A percentile compares a stretch with the other conserved stretches of the same genome.
These are phyloP conservation scores for Fraxinus anomala DNA, from an alignment of 257 asterid genomes.

Conservation along the genomic window DNA sequence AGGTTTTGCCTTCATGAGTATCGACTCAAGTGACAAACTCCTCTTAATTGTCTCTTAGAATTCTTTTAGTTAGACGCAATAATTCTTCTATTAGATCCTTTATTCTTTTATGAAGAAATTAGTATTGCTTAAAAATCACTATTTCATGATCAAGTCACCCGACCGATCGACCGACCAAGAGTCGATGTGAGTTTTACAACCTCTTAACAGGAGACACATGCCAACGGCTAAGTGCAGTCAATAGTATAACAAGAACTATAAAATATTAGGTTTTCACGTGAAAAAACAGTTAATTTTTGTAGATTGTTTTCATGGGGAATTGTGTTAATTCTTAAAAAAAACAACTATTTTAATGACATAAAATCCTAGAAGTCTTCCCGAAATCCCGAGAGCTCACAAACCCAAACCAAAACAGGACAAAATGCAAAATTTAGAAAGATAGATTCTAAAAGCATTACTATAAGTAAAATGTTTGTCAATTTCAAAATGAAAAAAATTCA, in stretches of 20 bases:
- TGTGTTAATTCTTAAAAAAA: conserved; percentile 27
- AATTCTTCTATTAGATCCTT: no score
- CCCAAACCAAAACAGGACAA: conserved; percentile 1
- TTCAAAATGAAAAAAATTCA: no score
- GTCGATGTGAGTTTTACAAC: neutral
- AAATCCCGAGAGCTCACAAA: conserved; percentile 38
- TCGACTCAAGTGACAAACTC: no score
- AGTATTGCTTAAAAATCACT: no score
- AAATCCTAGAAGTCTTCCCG: conserved; percentile 40
- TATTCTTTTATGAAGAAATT: no score
- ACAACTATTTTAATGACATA: conserved; percentile 28
- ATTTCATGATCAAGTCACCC: no score
- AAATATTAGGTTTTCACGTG: neutral
- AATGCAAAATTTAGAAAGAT: neutral
- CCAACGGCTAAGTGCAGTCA: neutral
- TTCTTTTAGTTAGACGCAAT: no score
- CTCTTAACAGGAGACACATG: neutral
- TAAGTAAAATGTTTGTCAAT: neutral
- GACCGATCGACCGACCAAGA: neutral
- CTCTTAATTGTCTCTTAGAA: no score
- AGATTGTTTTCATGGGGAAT: neutral
- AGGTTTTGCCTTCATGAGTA: no score
- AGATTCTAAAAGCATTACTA: neutral
- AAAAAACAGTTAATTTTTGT: neutral
- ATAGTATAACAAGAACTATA: neutral